Evolutionary conservation across 805 yeast species (phyloP).

Genomic region (Myxozyma lipomycoides): DNA sequence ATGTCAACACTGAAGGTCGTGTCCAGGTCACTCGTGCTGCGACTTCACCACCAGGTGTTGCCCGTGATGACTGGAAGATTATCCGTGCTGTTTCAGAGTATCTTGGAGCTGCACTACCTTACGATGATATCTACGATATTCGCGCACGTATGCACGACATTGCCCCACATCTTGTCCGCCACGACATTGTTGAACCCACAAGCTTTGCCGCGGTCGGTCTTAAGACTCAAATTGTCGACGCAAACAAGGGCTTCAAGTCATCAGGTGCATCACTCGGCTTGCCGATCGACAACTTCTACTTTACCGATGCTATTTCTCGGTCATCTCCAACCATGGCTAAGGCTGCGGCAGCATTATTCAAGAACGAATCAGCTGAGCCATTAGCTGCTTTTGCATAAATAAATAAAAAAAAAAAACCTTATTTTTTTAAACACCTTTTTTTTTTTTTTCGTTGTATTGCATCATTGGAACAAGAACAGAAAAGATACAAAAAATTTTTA

Average conservation of each 20-base stretch:
- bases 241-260: constrained; percentile 40
- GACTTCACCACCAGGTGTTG: constrained; percentile 79
- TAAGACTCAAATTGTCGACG: constrained; percentile 40
- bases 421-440: no score
- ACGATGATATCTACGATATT: constrained; percentile 65
- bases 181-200: constrained; percentile 69
- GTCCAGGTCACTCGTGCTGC: constrained; percentile 83
- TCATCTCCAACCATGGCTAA: constrained; percentile 88
- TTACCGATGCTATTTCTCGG: constrained; percentile 83
- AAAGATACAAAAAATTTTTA: no score
- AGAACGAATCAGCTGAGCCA: constrained; percentile 19
- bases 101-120: constrained; percentile 64
- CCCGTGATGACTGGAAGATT: constrained; percentile 90
- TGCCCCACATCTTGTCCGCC: constrained; percentile 76
- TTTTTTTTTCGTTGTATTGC: background rate
- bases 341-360: constrained; percentile 52
- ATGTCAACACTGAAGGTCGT: constrained; percentile 87
- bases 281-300: constrained; percentile 78
- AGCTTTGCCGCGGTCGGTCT: constrained; percentile 59
- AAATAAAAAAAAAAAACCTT: background rate
- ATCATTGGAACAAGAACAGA: background rate
- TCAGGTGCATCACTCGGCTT: constrained; percentile 54
- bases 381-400: constrained; percentile 25
- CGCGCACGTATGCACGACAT: constrained; percentile 68
- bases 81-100: constrained; percentile 79